Evolutionary conservation across 805 yeast species (phyloP).

Genomic region (baker's yeast (Saccharomyces cerevisiae)): DNA sequence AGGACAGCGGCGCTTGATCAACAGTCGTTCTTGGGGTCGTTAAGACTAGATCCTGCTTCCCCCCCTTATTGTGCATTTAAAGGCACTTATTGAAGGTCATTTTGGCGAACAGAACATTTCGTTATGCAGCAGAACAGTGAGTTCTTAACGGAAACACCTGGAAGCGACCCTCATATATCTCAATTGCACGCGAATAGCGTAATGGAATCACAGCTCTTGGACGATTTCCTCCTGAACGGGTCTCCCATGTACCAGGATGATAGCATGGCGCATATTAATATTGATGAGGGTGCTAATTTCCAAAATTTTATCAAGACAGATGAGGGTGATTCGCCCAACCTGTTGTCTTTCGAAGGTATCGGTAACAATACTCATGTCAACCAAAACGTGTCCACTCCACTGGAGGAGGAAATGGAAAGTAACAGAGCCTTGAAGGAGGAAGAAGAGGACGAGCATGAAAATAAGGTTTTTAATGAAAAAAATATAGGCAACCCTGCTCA

Average conservation of each 20-base stretch:
- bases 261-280: slow-evolving; percentile 2
- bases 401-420: not conserved
- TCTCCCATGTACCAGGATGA: not conserved
- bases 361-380: not conserved
- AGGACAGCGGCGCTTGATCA: not conserved
- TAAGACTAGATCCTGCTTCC: not conserved
- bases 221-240: slow-evolving; percentile 14
- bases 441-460: not conserved
- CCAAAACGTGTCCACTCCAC: not conserved
- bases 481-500: not conserved
- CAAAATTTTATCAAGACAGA: slow-evolving; percentile 19
- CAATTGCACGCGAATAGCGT: not conserved
- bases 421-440: not conserved
- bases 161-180: not conserved
- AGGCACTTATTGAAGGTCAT: not conserved
- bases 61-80: not conserved
- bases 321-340: slow-evolving; percentile 4
- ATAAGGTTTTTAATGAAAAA: not conserved
- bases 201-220: slow-evolving; percentile 21
- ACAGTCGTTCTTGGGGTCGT: not conserved
- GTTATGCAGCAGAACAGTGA: not conserved
- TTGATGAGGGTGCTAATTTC: slow-evolving; percentile 16
- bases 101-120: not conserved
- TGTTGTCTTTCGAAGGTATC: not conserved
- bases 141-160: not conserved